phyloP scores from a whole-genome alignment of 805 yeast species.

The Pichia thaimueangensis region DNA sequence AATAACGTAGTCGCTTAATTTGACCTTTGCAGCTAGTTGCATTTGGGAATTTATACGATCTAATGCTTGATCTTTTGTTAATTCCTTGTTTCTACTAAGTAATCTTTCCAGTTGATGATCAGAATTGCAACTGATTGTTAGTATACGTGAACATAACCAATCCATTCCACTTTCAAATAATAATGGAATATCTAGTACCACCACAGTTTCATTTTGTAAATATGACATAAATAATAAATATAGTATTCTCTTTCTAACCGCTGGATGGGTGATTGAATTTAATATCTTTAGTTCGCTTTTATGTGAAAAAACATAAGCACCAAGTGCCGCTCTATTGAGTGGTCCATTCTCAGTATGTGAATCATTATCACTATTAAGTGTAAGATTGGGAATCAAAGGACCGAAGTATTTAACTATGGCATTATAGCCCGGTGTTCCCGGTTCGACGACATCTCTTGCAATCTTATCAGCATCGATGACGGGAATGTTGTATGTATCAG shows the following conservation, averaged over 20 bases:
- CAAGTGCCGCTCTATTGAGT: constrained; percentile 69
- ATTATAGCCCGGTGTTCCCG: constrained; percentile 66
- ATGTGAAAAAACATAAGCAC: constrained; percentile 64
- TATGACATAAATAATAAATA: constrained; percentile 52
- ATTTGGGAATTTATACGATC: constrained; percentile 75
- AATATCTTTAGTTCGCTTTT: constrained; percentile 49
- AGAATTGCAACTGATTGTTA: constrained; percentile 60
- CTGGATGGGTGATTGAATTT: constrained; percentile 83
- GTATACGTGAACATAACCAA: constrained; percentile 58
- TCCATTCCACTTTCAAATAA: constrained; percentile 77
- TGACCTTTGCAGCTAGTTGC: constrained; percentile 50
- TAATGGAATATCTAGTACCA: constrained; percentile 84
- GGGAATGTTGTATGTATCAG: constrained; percentile 44
- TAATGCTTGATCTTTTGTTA: constrained; percentile 58
- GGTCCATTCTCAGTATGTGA: constrained; percentile 36
- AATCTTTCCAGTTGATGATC: constrained; percentile 60
- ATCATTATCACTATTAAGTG: constrained; percentile 41
- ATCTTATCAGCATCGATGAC: constrained; percentile 87
- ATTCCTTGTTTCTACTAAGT: constrained; percentile 56
- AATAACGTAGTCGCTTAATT: constrained; percentile 58
- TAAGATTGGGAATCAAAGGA: constrained; percentile 44
- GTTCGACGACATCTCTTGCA: constrained; percentile 80
- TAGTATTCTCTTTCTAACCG: constrained; percentile 63
- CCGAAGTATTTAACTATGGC: constrained; percentile 58
- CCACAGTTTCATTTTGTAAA: constrained; percentile 49